phyloP scores from a whole-genome alignment of 2,329 filamentous ascomycete species.

The Neoscytalidium dimidiatum region DNA sequence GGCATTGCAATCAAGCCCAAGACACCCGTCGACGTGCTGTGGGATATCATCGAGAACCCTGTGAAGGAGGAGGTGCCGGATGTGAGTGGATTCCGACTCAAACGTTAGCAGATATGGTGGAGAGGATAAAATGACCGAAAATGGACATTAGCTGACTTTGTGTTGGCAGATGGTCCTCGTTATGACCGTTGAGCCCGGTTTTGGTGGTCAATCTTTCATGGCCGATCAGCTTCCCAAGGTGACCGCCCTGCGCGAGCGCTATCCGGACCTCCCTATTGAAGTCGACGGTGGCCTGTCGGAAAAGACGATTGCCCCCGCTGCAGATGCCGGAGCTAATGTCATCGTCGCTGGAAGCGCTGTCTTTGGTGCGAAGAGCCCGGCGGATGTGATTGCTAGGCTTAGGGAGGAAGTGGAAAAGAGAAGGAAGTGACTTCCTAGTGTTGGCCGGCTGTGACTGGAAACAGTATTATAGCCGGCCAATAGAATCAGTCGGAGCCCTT shows the following conservation, averaged over 20 bases:
- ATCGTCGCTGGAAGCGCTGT: conserved; percentile 97
- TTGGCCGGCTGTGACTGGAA: background rate
- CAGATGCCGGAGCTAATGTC: conserved; percentile 94
- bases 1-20: conserved; percentile 95
- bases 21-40: conserved; percentile 87
- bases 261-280: conserved; percentile 94
- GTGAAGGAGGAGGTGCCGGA: conserved; percentile 80
- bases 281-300: conserved; percentile 91
- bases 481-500: too few species aligned
- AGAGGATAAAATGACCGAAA: background rate
- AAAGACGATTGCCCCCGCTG: conserved; percentile 88
- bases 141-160: too few species aligned
- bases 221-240: conserved; percentile 94
- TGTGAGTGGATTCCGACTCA: conserved; percentile 56
- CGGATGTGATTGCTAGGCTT: conserved; percentile 80
- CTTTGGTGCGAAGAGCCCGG: conserved; percentile 87
- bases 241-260: conserved; percentile 74
- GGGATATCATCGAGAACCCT: conserved; percentile 78
- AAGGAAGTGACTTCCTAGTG: conserved; percentile 25
- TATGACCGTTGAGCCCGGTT: conserved; percentile 97
- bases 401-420: conserved; percentile 75
- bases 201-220: conserved; percentile 99
- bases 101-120: background rate
- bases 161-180: conserved; percentile 84
- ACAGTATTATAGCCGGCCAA: too few species aligned